Evolutionary conservation across 352 stramenopile genomes (phyloP), one percentile per base, ranked within the genome.

Genomic region (Globisporangium alternatum): DNA sequence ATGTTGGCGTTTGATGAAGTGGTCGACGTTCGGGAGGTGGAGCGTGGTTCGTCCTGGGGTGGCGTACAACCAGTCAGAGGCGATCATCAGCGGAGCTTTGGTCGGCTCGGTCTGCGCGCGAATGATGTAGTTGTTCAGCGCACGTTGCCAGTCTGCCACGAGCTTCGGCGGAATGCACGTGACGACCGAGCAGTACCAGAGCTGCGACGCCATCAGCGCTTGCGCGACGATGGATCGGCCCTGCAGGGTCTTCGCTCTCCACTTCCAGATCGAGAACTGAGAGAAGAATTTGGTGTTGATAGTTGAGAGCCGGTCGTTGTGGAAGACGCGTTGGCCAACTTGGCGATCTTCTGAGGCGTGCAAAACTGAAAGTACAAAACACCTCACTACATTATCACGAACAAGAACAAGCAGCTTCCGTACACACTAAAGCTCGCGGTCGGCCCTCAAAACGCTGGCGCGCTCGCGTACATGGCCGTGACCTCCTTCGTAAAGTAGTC

Each of bases 401-500:
- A 19, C 37, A 19, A 10, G 10, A 44, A 19, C 37, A 44, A 44
- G 37, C 12, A 0, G 10, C 37, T 13, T 43, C 9, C 35, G 12
- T 8, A 43, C 35, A 43, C 9, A 43, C 6, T 22, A 47, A 5
- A 47, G 10, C 10, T 47, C 41, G 2, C 3, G 4, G 3, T 47
- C 41, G 15, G 1, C 0, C 49, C 9, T 52, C 59, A 25, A 51
- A 65, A 58, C 30, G 56, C 39, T 12, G 44, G 9, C 4, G 44
- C 22, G 25, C 15, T 25, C 0, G 65, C 55, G 62, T 90, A 91
- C 79, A 93, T 81, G 41, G 65, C 71, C 25, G 78, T 55, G 52
- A 92, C 81, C 54, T 81, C 28, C 21, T 67, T 67, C 28, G 76
- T 53, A 60, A 90, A 90, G 63, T 77, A 70, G 45, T 70, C 70